Percentiles rank a stretch among this genome's conserved stretches.
Conservation (phyloP, 2,329 filamentous ascomycete species). For the Leptographium wingfieldii region DNA sequence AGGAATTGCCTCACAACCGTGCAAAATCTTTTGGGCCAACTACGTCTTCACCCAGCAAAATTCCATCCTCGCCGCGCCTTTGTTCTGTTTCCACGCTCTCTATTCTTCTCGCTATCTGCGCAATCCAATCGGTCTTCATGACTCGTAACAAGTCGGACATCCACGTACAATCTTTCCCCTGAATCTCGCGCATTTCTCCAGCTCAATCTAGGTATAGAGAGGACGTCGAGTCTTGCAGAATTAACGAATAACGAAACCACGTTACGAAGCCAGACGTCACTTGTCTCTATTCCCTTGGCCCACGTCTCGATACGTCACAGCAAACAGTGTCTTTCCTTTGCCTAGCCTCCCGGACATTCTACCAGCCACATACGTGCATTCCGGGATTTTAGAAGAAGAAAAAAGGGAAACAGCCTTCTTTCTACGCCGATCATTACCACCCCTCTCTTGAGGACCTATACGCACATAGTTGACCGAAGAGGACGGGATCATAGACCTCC, state of each 20-base stretch:
- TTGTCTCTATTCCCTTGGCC: background rate
- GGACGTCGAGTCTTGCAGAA: background rate
- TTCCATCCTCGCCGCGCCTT: background rate
- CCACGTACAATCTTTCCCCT: background rate
- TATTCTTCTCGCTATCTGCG: background rate
- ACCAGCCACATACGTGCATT: background rate
- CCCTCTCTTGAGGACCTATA: too few species aligned
- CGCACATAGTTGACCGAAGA: background rate
- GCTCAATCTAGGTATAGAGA: background rate
- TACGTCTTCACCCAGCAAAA: background rate
- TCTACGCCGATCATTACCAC: background rate
- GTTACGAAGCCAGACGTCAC: background rate
- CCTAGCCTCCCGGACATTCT: background rate
- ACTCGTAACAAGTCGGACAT: background rate
- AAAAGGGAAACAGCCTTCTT: background rate
- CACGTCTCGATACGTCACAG: too few species aligned
- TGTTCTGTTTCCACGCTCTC: background rate
- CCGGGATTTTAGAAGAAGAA: background rate
- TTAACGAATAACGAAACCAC: background rate
- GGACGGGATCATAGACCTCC: background rate
- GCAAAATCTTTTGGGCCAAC: background rate
- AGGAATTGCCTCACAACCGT: background rate
- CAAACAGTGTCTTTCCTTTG: background rate
- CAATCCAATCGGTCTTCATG: background rate
- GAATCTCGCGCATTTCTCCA: background rate